phyloP scores from a whole-genome alignment of 129 eudicot genomes.

The Oenanthe sinensis region DNA sequence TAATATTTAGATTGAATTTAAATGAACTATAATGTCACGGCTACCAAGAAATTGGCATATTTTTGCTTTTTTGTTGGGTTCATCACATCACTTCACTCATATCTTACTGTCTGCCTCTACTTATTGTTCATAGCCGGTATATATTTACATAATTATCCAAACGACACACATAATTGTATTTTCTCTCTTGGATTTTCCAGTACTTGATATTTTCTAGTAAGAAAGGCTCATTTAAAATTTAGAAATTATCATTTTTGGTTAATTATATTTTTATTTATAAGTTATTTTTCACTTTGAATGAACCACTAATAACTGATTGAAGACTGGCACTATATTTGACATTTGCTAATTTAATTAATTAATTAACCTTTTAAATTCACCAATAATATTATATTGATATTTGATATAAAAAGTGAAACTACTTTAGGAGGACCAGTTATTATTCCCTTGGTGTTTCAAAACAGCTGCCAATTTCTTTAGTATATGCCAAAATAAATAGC shows the following conservation, averaged over 20 bases:
- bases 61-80: neutral
- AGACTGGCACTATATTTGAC: neutral
- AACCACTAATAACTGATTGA: neutral
- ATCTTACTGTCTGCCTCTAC: neutral
- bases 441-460: neutral
- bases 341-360: neutral
- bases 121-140: neutral
- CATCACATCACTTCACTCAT: neutral
- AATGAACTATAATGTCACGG: neutral
- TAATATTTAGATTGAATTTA: neutral
- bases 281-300: neutral
- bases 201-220: no score
- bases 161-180: no score
- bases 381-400: neutral
- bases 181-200: neutral
- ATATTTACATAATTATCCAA: no score
- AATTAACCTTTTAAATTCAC: neutral
- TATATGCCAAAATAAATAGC: neutral
- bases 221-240: no score
- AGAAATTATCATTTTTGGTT: no score
- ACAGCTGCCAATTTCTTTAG: neutral
- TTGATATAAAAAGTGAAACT: neutral
- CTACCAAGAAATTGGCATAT: neutral
- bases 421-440: constrained; percentile 1
- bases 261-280: no score